These are phyloP conservation scores for Paecilomyces sp. DNA, from an alignment of 2,329 filamentous ascomycete species.

Conservation along the genomic window DNA sequence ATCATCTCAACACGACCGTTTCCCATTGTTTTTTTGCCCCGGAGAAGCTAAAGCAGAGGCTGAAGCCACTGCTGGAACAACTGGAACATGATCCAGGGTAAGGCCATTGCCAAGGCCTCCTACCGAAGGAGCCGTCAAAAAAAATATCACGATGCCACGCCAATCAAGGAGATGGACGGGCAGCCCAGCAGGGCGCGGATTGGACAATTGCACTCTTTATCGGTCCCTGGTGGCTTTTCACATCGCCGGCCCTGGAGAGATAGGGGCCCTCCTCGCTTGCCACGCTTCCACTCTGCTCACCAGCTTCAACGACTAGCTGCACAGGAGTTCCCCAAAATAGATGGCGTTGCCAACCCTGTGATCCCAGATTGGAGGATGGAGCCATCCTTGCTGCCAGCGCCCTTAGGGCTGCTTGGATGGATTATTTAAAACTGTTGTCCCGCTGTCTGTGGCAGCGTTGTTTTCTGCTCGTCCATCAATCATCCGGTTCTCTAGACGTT, in stretches of 20 bases:
- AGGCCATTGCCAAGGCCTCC: background rate
- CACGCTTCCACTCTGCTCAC: background rate
- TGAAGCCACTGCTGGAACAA: background rate
- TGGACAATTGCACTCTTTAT: background rate
- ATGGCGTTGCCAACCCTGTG: background rate
- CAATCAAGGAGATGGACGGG: background rate
- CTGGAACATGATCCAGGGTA: background rate
- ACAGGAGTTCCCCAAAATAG: background rate
- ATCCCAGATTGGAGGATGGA: background rate
- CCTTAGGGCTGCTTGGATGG: background rate
- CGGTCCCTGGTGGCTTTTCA: background rate
- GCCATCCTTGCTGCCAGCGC: background rate
- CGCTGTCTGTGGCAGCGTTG: background rate
- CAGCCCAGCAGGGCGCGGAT: background rate
- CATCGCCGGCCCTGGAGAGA: background rate
- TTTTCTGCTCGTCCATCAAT: background rate
- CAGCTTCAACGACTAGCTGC: background rate
- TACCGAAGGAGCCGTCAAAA: background rate
- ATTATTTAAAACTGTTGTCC: background rate
- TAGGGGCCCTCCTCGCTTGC: background rate
- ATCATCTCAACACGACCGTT: background rate
- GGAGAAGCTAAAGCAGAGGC: background rate
- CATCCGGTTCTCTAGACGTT: background rate
- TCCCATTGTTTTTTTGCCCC: background rate
- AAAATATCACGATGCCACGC: background rate